A percentile compares a stretch with the other conserved stretches of the same genome.
phyloP scores from a whole-genome alignment of 2,329 filamentous ascomycete genomes.

The Calonectria montana region DNA sequence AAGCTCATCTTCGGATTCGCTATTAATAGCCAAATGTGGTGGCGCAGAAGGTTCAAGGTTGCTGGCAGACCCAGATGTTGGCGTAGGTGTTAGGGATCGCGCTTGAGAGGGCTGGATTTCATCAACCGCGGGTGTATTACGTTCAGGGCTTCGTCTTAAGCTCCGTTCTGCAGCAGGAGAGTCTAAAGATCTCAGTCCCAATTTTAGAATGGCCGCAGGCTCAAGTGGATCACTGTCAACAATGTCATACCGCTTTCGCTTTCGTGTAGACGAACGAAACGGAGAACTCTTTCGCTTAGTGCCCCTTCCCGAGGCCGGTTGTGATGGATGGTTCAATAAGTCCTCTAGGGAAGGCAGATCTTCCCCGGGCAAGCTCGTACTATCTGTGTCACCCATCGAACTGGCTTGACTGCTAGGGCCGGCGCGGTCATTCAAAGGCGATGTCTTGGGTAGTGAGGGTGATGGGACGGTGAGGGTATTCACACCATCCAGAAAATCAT shows the following conservation, averaged over 20 bases:
- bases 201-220: constrained; percentile 34
- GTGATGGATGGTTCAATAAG: constrained; percentile 40
- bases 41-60: constrained; percentile 16
- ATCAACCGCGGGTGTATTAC: neutral
- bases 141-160: constrained; percentile 31
- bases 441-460: constrained; percentile 45
- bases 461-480: constrained; percentile 40
- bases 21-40: constrained; percentile 24
- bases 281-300: constrained; percentile 40
- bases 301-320: constrained; percentile 20
- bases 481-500: constrained; percentile 29
- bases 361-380: constrained; percentile 50
- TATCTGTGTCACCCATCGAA: constrained; percentile 50
- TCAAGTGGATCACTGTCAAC: constrained; percentile 48
- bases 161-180: constrained; percentile 39
- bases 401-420: constrained; percentile 49
- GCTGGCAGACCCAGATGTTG: neutral
- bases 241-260: constrained; percentile 45
- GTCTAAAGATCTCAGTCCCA: constrained; percentile 21
- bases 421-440: constrained; percentile 37
- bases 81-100: neutral
- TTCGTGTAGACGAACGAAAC: constrained; percentile 43
- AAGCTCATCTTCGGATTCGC: constrained; percentile 41
- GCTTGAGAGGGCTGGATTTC: neutral
- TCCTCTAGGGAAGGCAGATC: constrained; percentile 53